Base-by-base conservation (phyloP, 441 rosid species). In the Corymbia calophylla region DNA sequence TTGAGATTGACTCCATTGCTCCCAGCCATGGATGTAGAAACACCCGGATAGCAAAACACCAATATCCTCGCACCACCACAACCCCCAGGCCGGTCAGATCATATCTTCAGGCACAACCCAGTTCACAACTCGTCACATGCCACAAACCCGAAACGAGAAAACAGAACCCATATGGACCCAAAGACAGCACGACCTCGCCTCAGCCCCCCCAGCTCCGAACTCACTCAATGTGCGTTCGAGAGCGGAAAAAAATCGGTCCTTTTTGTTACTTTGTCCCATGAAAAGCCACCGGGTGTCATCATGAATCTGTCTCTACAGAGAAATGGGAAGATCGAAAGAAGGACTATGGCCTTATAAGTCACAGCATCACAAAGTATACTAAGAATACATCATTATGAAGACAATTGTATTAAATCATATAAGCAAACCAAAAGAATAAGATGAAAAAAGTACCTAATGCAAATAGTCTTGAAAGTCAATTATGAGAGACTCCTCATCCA, bases 11-110 rank as follows among this genome's bases (percentile, higher is more conserved):
- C 87, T 53, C 7, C 87, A 86, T 35, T 60, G 64, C 87, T 86
- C 87, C 87, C 87, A 35, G 87, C 87, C 87, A 86, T 86, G 87
- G n/a, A n/a, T n/a, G n/a, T n/a, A n/a, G n/a, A n/a, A n/a, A n/a
- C n/a, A n/a, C n/a, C n/a, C n/a, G n/a, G n/a, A n/a, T n/a, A n/a
- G n/a, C n/a, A n/a, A n/a, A n/a, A n/a, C 87, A 23, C 66, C 62
- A 13, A 6, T 47, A 39, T 73, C 84, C 84, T 21, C 5, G 16
- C n/a, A n/a, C n/a, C 49, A 73, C 51, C 84, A 86, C 56, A 55
- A 56, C 64, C 44, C 44, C 60, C 31, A 18, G 12, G 49, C 15
- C 19, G 68, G 19, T 44, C 58, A 32, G 68, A 86, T 86, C 48
- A 16, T 32, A 5, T 9, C 51, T 53, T 21, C 58, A 85, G 27